Evolutionary conservation across 2,329 filamentous ascomycete species (phyloP).

Genomic region (Aspergillus novofumigatus): DNA sequence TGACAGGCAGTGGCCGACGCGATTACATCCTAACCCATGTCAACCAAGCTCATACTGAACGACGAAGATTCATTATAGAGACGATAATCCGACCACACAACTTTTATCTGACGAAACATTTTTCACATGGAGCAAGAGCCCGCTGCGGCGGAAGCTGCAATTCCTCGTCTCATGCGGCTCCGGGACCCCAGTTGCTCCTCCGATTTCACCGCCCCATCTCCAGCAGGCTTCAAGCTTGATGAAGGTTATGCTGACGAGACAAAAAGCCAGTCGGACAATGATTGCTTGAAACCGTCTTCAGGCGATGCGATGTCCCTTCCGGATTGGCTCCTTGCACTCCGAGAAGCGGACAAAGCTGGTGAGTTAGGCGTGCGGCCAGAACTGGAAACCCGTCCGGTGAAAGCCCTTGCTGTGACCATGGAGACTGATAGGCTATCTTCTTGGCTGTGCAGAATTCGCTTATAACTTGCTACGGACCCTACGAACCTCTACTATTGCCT

Average conservation of each 20-base stretch:
- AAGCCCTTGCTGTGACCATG: neutral
- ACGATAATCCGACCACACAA: neutral
- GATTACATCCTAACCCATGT: neutral
- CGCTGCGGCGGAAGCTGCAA: slow-evolving; percentile 17
- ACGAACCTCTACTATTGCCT: slow-evolving; percentile 72
- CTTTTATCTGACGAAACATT: neutral
- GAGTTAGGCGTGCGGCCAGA: slow-evolving; percentile 19
- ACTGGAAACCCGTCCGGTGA: neutral
- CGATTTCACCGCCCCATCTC: slow-evolving; percentile 26
- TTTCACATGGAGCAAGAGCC: slow-evolving; percentile 30
- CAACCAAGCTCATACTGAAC: neutral
- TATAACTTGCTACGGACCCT: slow-evolving; percentile 73
- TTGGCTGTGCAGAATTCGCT: slow-evolving; percentile 61
- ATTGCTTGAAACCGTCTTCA: slow-evolving; percentile 28
- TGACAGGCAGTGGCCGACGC: neutral
- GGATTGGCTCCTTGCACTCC: slow-evolving; percentile 52
- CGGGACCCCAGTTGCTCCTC: slow-evolving; percentile 24
- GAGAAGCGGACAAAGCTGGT: slow-evolving; percentile 55
- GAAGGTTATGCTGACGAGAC: slow-evolving; percentile 84
- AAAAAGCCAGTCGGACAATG: slow-evolving; percentile 44
- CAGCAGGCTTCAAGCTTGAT: slow-evolving; percentile 59
- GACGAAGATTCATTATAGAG: neutral
- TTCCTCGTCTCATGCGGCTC: slow-evolving; percentile 21
- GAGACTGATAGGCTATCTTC: slow-evolving; percentile 13
- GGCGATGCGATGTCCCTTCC: slow-evolving; percentile 46